Base-by-base conservation (phyloP, 495 filamentous ascomycete species). In the Penicillium samsonianum region DNA sequence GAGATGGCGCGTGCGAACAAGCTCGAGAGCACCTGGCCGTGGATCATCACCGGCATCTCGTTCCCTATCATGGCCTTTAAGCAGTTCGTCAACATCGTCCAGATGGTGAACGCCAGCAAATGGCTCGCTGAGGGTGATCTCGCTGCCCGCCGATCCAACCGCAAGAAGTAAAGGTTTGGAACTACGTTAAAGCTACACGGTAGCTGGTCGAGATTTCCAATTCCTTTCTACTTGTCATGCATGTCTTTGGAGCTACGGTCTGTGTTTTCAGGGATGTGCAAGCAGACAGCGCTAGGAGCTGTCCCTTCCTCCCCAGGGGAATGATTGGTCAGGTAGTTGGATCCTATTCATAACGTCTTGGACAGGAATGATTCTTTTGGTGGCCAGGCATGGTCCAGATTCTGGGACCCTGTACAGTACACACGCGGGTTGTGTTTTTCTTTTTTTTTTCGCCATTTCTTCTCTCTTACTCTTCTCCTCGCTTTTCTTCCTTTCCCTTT, bases 1-100 rank as follows among this genome's bases (percentile, higher is more conserved):
- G 92, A 97, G 74, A 73, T 93, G 74, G 92, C 92, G 5, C 82
- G 90, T 40, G 90, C 90, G 30, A 97, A 96, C 80, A 97, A 97
- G 80, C 92, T 97, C 79, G 89, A 90, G 70, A 84, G 82, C 69
- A 82, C 75, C 43, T 83, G 82, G 74, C 95, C 95, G 0, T 98
- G 95, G 95, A 81, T 94, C 25, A 80, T 98, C 51, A 90, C 90
- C 35, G 82, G 79, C n/a, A 73, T 94, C 60, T 89, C 87, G 54
- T 84, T 85, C 62, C 94, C 92, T 5, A 79, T 96, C 64, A 97
- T 97, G 90, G 78, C 82, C 20, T 78, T 84, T 57, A 99, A 99
- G 81, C 94, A 99, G 69, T 81, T 89, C 57, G 88, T 98, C 77
- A 98, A 98, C 67, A 82, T 97, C 35, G 80, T 98, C 42, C 95